Percentiles rank a stretch among this genome's conserved stretches.
phyloP scores from a whole-genome alignment of 768 basidiomycete species.

The Podaxis sp. region DNA sequence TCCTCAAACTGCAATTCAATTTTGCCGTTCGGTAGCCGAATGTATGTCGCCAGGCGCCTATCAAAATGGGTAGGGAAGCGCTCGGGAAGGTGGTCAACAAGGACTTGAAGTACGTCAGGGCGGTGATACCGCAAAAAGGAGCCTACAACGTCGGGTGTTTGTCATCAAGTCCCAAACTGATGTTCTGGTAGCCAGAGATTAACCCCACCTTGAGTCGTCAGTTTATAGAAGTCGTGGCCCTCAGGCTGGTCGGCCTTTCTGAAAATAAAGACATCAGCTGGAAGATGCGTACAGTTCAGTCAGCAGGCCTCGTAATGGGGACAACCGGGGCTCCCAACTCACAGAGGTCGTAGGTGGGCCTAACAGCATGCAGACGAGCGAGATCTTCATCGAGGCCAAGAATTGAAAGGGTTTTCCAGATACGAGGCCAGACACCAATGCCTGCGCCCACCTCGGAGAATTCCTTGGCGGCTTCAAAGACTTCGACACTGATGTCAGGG shows the following conservation, averaged over 20 bases:
- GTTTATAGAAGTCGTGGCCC: slow-evolving; percentile 20
- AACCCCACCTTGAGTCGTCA: slow-evolving; percentile 20
- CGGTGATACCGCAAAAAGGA: slow-evolving; percentile 39
- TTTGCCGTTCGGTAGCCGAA: slow-evolving; percentile 22
- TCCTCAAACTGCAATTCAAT: slow-evolving; percentile 41
- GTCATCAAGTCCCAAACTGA: background rate
- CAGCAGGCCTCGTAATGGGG: background rate
- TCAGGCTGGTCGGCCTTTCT: slow-evolving; percentile 24
- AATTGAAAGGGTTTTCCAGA: slow-evolving; percentile 38
- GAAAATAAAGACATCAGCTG: slow-evolving; percentile 22
- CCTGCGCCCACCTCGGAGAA: slow-evolving; percentile 46
- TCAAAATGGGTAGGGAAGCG: slow-evolving; percentile 34
- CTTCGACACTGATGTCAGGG: slow-evolving; percentile 36
- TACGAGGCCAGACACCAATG: slow-evolving; percentile 38
- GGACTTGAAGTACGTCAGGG: slow-evolving; percentile 45
- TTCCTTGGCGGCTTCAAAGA: slow-evolving; percentile 43
- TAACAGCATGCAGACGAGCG: slow-evolving; percentile 19
- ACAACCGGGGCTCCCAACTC: slow-evolving; percentile 3
- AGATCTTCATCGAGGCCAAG: slow-evolving; percentile 39
- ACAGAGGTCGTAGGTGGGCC: slow-evolving; percentile 26
- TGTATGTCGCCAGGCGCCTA: slow-evolving; percentile 43
- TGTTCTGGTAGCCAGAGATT: background rate
- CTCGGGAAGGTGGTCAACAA: slow-evolving; percentile 41
- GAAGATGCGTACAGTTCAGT: slow-evolving; percentile 2
- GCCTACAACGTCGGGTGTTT: slow-evolving; percentile 15